Percentiles rank a stretch among this genome's conserved stretches.
phyloP scores from a whole-genome alignment of 345 rosid genomes.

The Hibiscus trionum region DNA sequence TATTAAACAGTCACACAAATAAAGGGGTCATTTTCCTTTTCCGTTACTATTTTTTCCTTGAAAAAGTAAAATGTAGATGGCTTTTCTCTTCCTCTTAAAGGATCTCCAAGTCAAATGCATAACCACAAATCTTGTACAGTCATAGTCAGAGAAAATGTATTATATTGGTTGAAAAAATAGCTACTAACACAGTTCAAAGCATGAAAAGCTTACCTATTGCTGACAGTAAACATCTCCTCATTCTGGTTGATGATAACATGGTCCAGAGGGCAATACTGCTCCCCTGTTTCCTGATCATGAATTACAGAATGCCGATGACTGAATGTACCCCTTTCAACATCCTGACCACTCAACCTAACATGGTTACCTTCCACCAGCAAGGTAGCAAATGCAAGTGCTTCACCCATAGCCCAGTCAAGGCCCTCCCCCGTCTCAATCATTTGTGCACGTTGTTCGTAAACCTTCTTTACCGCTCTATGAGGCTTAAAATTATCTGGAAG shows the following conservation, averaged over 20 bases:
- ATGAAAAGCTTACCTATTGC: conserved; percentile 48
- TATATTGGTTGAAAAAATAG: background rate
- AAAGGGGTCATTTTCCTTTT: background rate
- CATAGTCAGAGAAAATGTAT: background rate
- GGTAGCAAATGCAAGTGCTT: conserved; percentile 79
- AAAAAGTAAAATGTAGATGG: background rate
- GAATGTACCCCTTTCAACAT: conserved; percentile 86
- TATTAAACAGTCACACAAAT: background rate
- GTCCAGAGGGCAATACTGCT: conserved; percentile 69
- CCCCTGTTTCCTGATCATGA: conserved; percentile 75
- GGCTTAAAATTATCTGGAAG: conserved; percentile 69
- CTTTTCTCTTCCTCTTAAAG: background rate
- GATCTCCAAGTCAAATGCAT: background rate
- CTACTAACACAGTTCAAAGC: background rate
- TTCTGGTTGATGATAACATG: conserved; percentile 58
- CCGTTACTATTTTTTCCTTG: background rate
- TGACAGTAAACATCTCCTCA: conserved; percentile 80
- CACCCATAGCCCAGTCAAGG: conserved; percentile 79
- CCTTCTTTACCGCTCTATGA: conserved; percentile 70
- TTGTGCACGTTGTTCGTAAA: conserved; percentile 65
- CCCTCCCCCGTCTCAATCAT: conserved; percentile 82
- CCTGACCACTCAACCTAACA: conserved; percentile 84
- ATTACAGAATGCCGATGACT: conserved; percentile 72
- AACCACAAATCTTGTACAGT: background rate
- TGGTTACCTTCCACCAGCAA: conserved; percentile 78